Percentiles rank a stretch among this genome's conserved stretches.
Evolutionary conservation across 805 yeast species (phyloP).

Genomic region (Lipomyces sp.): DNA sequence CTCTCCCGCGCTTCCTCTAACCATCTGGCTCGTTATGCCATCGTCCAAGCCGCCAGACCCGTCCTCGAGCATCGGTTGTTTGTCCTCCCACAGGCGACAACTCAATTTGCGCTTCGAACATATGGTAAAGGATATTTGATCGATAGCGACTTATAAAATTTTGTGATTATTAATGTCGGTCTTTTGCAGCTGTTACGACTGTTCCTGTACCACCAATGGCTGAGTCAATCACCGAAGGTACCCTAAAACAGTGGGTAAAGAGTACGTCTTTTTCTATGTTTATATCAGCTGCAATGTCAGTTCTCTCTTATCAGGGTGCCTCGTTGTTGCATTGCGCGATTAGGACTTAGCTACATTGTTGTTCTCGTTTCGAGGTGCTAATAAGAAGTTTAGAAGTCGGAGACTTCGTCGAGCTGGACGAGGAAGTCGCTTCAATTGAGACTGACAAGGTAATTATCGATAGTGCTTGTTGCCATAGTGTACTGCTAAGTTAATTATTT

Average conservation of each 20-base stretch:
- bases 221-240: slow-evolving; percentile 96
- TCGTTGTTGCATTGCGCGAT: too few relatives aligned
- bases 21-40: slow-evolving; percentile 5
- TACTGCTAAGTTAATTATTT: not conserved
- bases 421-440: slow-evolving; percentile 93
- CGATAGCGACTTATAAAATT: not conserved
- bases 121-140: slow-evolving; percentile 19
- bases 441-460: slow-evolving; percentile 67
- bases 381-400: slow-evolving; percentile 65
- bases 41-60: slow-evolving; percentile 6
- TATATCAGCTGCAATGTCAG: not conserved
- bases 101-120: slow-evolving; percentile 26
- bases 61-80: slow-evolving; percentile 12
- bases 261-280: slow-evolving; percentile 22
- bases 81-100: slow-evolving; percentile 35
- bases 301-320: not conserved
- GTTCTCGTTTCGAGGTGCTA: slow-evolving; percentile 35
- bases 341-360: too few relatives aligned
- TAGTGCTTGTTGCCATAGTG: not conserved
- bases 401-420: slow-evolving; percentile 84
- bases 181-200: slow-evolving; percentile 40
- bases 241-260: slow-evolving; percentile 64
- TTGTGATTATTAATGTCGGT: not conserved
- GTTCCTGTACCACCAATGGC: slow-evolving; percentile 99
- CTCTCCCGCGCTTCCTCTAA: slow-evolving; percentile 4